phyloP scores from a whole-genome alignment of 305 asterid genomes.

The Rubia peregrina region DNA sequence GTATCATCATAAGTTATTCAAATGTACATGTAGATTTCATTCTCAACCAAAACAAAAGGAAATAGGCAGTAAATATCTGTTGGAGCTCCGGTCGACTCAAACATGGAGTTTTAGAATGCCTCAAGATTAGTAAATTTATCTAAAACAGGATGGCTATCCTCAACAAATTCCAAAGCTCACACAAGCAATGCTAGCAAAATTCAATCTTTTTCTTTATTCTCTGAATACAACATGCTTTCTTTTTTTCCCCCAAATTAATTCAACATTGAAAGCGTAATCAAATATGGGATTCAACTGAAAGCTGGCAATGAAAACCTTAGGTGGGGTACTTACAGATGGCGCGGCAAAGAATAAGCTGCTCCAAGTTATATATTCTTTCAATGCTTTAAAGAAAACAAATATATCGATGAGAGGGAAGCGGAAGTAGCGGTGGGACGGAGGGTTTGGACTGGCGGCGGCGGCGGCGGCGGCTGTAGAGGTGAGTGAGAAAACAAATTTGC shows the following conservation, averaged over 20 bases:
- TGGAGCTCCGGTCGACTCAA: neutral
- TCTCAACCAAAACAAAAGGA: neutral
- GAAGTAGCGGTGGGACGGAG: neutral
- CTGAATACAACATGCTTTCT: neutral
- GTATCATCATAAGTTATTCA: neutral
- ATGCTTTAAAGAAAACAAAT: neutral
- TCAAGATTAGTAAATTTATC: too few relatives aligned
- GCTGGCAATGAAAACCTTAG: neutral
- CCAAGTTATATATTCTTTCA: neutral
- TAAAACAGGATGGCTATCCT: too few relatives aligned
- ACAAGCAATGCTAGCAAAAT: neutral
- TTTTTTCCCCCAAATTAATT: neutral
- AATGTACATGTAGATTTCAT: neutral
- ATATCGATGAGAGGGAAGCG: neutral
- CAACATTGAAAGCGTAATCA: neutral
- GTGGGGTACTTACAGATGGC: neutral
- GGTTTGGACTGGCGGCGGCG: neutral
- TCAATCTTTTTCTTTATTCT: neutral
- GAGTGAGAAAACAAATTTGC: neutral
- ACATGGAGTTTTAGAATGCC: neutral
- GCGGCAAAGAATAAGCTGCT: neutral
- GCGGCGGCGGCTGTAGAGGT: neutral
- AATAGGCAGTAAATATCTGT: neutral
- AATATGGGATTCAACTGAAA: neutral
- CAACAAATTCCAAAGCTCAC: neutral